Evolutionary conservation across 768 basidiomycete species (phyloP), one percentile per base, ranked within the genome.

Genomic region (Tulasnella calospora): DNA sequence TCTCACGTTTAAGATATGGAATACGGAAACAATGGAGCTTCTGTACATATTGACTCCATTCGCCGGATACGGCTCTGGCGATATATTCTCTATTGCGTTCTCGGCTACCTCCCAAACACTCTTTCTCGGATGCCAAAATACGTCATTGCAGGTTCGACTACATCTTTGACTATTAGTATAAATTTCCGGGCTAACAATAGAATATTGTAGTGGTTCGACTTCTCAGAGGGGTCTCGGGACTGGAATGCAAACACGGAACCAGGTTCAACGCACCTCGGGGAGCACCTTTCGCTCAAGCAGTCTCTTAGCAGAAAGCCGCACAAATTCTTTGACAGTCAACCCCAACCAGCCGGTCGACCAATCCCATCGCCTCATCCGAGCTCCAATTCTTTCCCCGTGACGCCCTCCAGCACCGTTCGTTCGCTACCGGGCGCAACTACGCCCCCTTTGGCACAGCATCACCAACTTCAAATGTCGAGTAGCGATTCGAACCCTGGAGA

Each of bases 301-400:
- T 38, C 47, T 35, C 30, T 82, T 0, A 82, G 82, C 71, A 82
- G 83, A 73, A 81, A 82, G 75, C 83, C 88, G 44, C 95, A 96
- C 86, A 94, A 93, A 80, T 98, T 98, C 85, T 98, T 98, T 82
- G 94, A 95, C 82, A 94, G 92, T 81, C 93, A 95, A 80, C 94
- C 94, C 0, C 89, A 90, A 78, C 90, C 90, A 77, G 89, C 90
- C 61, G 88, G 90, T 57, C 88, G 86, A 51, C 87, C 92, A 9
- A 67, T 79, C 21, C 61, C 81, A 35, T 74, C 79, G 10, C 57
- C 57, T n/a, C 21, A 70, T 80, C 76, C 35, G 46, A 21, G 44
- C 36, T 17, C 41, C 6, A 21, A 67, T 38, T 77, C 74, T 36
- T 70, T 73, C 51, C 71, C n/a, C 1, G 23, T 73, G 10, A 78